Conservation (phyloP, 192 early-diverging fungal genomes). For the Obelidium mucronatum region DNA sequence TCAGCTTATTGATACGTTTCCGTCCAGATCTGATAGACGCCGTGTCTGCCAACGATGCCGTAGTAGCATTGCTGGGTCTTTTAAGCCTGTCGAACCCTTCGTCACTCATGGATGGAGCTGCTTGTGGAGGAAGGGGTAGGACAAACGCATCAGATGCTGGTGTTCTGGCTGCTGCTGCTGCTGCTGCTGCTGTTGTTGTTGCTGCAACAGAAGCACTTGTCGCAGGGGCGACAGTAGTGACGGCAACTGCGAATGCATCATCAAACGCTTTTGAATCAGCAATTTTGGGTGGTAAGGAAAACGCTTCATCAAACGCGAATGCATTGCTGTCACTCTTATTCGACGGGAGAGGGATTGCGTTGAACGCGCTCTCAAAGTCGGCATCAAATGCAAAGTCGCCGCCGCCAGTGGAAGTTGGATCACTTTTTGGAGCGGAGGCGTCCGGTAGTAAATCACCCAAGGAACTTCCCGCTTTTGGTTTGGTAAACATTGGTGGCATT, state of each 20-base stretch:
- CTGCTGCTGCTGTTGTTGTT: background rate
- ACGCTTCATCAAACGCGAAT: conserved; percentile 11
- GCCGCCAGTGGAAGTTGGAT: background rate
- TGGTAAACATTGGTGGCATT: conserved; percentile 28
- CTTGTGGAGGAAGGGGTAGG: background rate
- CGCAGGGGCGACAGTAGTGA: background rate
- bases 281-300: conserved; percentile 9
- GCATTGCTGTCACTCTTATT: background rate
- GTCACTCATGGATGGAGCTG: background rate
- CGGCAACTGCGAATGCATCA: conserved; percentile 25
- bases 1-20: conserved; percentile 22
- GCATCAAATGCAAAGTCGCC: conserved; percentile 28
- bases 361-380: conserved; percentile 28
- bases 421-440: background rate
- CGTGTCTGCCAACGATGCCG: background rate
- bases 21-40: conserved; percentile 18
- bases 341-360: background rate
- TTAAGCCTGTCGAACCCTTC: conserved; percentile 28
- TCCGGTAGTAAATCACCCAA: background rate
- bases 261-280: background rate
- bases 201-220: background rate
- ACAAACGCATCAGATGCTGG: background rate
- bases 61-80: background rate
- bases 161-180: background rate
- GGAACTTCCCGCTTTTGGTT: conserved; percentile 23